Evolutionary conservation across 2,329 filamentous ascomycete species (phyloP), one percentile per base, ranked within the genome.

Genomic region (Talaromyces sp.): DNA sequence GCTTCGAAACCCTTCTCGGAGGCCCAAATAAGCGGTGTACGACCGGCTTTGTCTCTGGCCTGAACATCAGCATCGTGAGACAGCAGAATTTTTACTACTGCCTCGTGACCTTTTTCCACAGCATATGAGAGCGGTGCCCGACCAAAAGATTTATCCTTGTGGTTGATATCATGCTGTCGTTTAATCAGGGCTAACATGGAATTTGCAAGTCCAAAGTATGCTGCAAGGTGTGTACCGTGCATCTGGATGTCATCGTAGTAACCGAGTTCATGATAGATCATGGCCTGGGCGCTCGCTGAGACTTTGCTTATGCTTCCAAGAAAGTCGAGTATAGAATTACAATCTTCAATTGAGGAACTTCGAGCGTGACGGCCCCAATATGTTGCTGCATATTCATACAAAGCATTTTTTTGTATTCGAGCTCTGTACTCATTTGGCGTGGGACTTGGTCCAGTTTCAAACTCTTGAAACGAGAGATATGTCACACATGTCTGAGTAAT

Each of bases 381-480:
- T n/a, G 66, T 66, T 22, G 70, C 66, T 3, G 68, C 69, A 57
- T 74, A 74, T 6, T 68, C 47, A 43, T 73, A 68, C n/a, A 75
- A 64, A 4, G 57, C 39, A 33, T 69, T 64, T n/a, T 24, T 31
- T 16, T 47, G 37, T 47, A 72, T 50, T 37, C 60, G 60, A 2
- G 37, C 13, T 31, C 65, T 47, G 31, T 71, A 66, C 3, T 68
- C 66, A 0, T 67, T 62, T 13, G 63, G 1, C 11, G 43, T 66
- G 37, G 19, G 19, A 50, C 69, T 69, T 27, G 47, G 31, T 13
- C 68, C 70, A 7, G 10, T 61, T 22, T 60, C 49, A 62, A 80
- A 77, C 0, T 10, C 35, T 33, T 70, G 63, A 24, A 78, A 77
- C 10, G 72, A 78, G 3, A 82, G 69, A 58, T 81, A 81, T 0